A percentile compares a stretch with the other conserved stretches of the same genome.
These are phyloP conservation scores for Auricularia sp. DNA, from an alignment of 768 basidiomycete species.

Conservation along the genomic window DNA sequence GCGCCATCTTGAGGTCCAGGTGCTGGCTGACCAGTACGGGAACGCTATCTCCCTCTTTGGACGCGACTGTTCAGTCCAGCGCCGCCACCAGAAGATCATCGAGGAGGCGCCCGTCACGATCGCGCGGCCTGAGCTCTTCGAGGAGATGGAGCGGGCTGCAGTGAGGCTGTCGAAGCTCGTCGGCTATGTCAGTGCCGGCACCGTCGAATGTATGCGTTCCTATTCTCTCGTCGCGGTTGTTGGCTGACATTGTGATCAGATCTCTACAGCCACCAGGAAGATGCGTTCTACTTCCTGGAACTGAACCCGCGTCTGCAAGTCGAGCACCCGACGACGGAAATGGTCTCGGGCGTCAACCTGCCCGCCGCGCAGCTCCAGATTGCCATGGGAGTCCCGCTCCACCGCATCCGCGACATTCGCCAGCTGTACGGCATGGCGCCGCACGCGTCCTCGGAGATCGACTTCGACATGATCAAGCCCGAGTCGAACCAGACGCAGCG, in stretches of 20 bases:
- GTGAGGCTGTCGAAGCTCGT: conserved; percentile 97
- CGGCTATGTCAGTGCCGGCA: conserved; percentile 97
- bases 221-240: conserved; percentile 2
- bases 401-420: conserved; percentile 92
- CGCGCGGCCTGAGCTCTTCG: conserved; percentile 82
- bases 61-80: conserved; percentile 98
- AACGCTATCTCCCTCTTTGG: conserved; percentile 98
- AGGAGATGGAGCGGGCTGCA: conserved; percentile 98
- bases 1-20: conserved; percentile 94
- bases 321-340: conserved; percentile 98
- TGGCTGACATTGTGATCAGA: conserved; percentile 34
- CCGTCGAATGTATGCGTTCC: conserved; percentile 74
- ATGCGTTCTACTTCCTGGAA: conserved; percentile 95
- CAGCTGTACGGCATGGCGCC: conserved; percentile 91
- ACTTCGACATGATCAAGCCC: conserved; percentile 91
- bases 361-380: conserved; percentile 95
- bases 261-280: conserved; percentile 88
- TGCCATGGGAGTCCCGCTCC: conserved; percentile 95
- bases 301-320: conserved; percentile 99
- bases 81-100: conserved; percentile 99
- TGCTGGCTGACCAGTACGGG: conserved; percentile 97
- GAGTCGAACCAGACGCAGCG: conserved; percentile 82
- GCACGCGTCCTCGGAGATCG: conserved; percentile 81
- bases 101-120: conserved; percentile 99
- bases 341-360: conserved; percentile 98